These are phyloP conservation scores for Amauroascus niger DNA, from an alignment of 2,329 filamentous ascomycete genomes.

Conservation along the genomic window DNA sequence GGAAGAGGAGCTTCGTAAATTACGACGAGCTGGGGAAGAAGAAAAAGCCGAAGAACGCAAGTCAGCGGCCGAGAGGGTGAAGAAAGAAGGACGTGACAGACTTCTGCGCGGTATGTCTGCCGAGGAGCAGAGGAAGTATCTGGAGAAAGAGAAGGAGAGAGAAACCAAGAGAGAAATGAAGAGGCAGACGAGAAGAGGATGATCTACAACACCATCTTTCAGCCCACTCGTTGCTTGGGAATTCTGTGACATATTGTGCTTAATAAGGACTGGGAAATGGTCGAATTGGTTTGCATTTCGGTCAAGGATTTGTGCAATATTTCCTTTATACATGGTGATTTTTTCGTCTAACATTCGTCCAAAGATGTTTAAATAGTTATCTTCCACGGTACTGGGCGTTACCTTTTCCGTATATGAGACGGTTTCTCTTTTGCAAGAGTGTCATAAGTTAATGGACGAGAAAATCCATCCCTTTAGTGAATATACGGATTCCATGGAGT, in stretches of 20 bases:
- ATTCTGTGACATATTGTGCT: neutral
- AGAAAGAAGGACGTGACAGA: slow-evolving; percentile 82
- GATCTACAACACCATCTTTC: neutral
- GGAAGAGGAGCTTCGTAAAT: slow-evolving; percentile 67
- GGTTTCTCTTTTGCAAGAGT: neutral
- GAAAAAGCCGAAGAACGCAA: slow-evolving; percentile 55
- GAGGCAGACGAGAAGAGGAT: slow-evolving; percentile 46
- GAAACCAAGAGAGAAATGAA: slow-evolving; percentile 55
- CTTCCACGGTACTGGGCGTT: neutral
- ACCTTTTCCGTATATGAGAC: neutral
- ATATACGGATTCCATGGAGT: too few relatives aligned
- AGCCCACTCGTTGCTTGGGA: neutral
- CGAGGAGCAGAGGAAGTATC: slow-evolving; percentile 75
- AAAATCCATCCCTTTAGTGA: neutral
- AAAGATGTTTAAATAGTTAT: neutral
- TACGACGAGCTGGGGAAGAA: slow-evolving; percentile 68
- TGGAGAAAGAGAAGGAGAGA: slow-evolving; percentile 71
- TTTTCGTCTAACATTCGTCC: too few relatives aligned
- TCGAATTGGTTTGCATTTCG: neutral
- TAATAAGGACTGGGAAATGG: neutral
- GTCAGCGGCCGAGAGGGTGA: slow-evolving; percentile 48
- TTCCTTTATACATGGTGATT: neutral
- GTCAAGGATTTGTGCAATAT: neutral
- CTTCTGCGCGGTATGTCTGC: slow-evolving; percentile 67
- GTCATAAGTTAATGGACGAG: neutral